A percentile compares a stretch with the other conserved stretches of the same genome.
phyloP scores from a whole-genome alignment of 192 early-diverging fungal genomes.

The Podochytrium sp. region DNA sequence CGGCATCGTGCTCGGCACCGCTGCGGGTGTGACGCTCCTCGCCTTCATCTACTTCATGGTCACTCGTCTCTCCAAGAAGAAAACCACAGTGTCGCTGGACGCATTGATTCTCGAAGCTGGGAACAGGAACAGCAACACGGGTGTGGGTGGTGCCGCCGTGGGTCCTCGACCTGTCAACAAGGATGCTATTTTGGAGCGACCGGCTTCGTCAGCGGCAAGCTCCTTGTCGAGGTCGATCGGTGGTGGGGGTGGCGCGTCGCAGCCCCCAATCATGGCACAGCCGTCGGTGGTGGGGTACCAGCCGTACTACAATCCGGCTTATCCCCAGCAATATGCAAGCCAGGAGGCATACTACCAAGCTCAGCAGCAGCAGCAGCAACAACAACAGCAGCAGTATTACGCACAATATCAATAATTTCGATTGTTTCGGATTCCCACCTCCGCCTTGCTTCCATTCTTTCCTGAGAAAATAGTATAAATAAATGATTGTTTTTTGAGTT shows the following conservation, averaged over 20 bases:
- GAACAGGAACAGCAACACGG: too few species aligned
- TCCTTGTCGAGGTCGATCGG: too few species aligned
- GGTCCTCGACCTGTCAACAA: too few species aligned
- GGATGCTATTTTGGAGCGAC: too few species aligned
- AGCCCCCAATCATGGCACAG: too few species aligned
- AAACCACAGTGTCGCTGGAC: neutral
- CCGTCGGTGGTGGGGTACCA: too few species aligned
- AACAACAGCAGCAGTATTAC: constrained; percentile 1
- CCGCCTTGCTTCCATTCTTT: too few species aligned
- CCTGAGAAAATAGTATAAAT: neutral
- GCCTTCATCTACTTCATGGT: neutral
- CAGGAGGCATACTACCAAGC: neutral
- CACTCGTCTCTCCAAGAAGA: constrained; percentile 5
- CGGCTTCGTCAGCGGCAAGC: too few species aligned
- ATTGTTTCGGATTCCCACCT: too few species aligned
- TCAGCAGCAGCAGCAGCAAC: neutral
- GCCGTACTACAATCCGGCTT: too few species aligned
- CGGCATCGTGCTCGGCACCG: neutral
- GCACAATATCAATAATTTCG: neutral
- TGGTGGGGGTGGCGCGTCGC: too few species aligned
- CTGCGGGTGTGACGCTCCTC: neutral
- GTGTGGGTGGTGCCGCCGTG: too few species aligned
- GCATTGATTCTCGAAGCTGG: neutral
- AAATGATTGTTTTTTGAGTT: neutral
- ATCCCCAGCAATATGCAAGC: neutral